These are phyloP conservation scores for Xylariaceae sp. DNA, from an alignment of 2,329 filamentous ascomycete genomes.

Conservation along the genomic window DNA sequence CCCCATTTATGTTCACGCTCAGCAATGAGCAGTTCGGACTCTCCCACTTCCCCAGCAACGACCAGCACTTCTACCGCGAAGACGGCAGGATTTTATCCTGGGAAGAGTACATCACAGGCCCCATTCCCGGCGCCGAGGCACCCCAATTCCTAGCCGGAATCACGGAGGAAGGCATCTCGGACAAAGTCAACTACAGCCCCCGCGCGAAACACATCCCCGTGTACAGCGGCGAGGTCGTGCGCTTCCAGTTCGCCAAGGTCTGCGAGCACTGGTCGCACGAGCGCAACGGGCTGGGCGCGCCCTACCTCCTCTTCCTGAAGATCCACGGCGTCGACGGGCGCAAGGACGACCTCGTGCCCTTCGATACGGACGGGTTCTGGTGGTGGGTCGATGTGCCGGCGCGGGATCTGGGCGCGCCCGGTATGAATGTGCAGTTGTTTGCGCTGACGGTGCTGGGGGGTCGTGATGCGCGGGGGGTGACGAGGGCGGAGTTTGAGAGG, in stretches of 20 bases:
- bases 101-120: conserved; percentile 75
- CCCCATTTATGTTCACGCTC: conserved; percentile 53
- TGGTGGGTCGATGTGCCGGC: conserved; percentile 76
- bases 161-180: conserved; percentile 47
- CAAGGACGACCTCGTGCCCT: conserved; percentile 62
- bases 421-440: conserved; percentile 61
- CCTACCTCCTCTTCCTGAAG: conserved; percentile 64
- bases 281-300: conserved; percentile 58
- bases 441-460: conserved; percentile 50
- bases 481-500: conserved; percentile 42
- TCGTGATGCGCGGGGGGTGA: conserved; percentile 44
- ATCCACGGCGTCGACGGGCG: conserved; percentile 62
- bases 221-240: conserved; percentile 50
- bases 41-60: conserved; percentile 70
- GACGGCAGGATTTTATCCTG: conserved; percentile 66
- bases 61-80: conserved; percentile 63
- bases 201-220: conserved; percentile 55
- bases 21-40: conserved; percentile 76
- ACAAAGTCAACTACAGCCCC: conserved; percentile 58
- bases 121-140: conserved; percentile 42
- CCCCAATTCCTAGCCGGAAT: conserved; percentile 43
- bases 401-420: conserved; percentile 59
- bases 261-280: conserved; percentile 82
- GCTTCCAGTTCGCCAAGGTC: conserved; percentile 74
- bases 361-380: conserved; percentile 72